Conservation (phyloP, 2,329 filamentous ascomycete genomes). For the Nannizziopsis barbatae region DNA sequence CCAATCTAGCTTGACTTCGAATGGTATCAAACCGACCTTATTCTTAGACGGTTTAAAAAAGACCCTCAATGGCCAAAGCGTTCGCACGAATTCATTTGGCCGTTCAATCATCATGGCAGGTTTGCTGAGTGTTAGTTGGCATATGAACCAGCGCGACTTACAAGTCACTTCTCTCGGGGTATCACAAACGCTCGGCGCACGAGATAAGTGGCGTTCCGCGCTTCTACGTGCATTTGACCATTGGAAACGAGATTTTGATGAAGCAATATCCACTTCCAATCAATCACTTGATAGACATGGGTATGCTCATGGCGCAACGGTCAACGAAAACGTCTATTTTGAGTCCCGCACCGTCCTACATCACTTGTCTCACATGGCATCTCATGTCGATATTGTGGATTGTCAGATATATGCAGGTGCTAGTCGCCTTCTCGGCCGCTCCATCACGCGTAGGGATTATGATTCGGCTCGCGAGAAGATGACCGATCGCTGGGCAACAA, state of each 20-base stretch:
- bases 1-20: constrained; percentile 66
- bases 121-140: constrained; percentile 85
- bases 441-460: constrained; percentile 72
- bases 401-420: constrained; percentile 92
- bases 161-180: constrained; percentile 82
- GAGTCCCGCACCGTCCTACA: constrained; percentile 83
- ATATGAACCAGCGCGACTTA: constrained; percentile 92
- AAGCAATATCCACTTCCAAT: constrained; percentile 51
- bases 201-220: constrained; percentile 81
- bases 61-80: constrained; percentile 72
- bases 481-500: constrained; percentile 80
- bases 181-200: constrained; percentile 65
- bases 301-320: constrained; percentile 13
- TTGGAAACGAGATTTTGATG: constrained; percentile 88
- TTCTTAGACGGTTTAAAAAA: constrained; percentile 87
- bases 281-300: constrained; percentile 2
- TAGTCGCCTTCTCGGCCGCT: constrained; percentile 69
- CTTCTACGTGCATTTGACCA: constrained; percentile 81
- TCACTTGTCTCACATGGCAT: constrained; percentile 92
- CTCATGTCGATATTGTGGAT: constrained; percentile 95
- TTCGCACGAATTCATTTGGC: constrained; percentile 86
- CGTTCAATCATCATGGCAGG: constrained; percentile 90
- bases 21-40: constrained; percentile 68
- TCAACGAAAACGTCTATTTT: constrained; percentile 60
- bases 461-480: constrained; percentile 68